These are phyloP conservation scores for Butyriboletus regius DNA, from an alignment of 1,284 basidiomycete genomes.

Conservation along the genomic window DNA sequence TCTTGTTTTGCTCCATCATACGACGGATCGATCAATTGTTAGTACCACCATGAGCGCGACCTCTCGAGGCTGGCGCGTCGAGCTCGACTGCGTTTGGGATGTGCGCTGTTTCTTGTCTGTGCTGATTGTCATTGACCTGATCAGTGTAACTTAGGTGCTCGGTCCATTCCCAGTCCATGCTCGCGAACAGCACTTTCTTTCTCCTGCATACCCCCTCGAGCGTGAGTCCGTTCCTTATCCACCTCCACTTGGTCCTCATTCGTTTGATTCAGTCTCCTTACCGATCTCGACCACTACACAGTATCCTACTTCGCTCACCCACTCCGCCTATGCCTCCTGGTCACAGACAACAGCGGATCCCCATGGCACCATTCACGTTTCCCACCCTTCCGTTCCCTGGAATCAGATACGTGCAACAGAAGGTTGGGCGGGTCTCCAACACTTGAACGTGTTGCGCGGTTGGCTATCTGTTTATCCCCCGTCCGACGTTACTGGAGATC, in stretches of 20 bases:
- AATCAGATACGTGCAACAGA: conserved; percentile 56
- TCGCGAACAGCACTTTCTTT: conserved; percentile 70
- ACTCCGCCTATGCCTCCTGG: conserved; percentile 54
- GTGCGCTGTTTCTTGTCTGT: conserved; percentile 12
- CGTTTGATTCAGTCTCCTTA: conserved; percentile 13
- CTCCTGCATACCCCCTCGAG: conserved; percentile 65
- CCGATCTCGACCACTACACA: conserved; percentile 22
- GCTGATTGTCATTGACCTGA: not conserved
- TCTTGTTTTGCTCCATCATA: not conserved
- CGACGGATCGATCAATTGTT: not conserved
- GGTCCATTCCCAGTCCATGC: conserved; percentile 77
- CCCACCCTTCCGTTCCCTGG: conserved; percentile 61
- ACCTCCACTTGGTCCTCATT: not conserved
- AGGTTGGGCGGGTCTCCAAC: conserved; percentile 77
- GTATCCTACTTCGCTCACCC: conserved; percentile 47
- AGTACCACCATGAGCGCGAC: conserved; percentile 6
- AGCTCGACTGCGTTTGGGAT: conserved; percentile 25
- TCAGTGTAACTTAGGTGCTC: conserved; percentile 44
- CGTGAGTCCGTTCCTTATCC: conserved; percentile 34
- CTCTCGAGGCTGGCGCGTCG: conserved; percentile 18
- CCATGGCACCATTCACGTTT: conserved; percentile 48
- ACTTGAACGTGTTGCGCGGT: conserved; percentile 60
- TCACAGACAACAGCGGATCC: conserved; percentile 34
- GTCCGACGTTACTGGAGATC: not conserved
- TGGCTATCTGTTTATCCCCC: conserved; percentile 53